phyloP scores from a whole-genome alignment of 2,329 filamentous ascomycete genomes.

The Xylaria sp. region DNA sequence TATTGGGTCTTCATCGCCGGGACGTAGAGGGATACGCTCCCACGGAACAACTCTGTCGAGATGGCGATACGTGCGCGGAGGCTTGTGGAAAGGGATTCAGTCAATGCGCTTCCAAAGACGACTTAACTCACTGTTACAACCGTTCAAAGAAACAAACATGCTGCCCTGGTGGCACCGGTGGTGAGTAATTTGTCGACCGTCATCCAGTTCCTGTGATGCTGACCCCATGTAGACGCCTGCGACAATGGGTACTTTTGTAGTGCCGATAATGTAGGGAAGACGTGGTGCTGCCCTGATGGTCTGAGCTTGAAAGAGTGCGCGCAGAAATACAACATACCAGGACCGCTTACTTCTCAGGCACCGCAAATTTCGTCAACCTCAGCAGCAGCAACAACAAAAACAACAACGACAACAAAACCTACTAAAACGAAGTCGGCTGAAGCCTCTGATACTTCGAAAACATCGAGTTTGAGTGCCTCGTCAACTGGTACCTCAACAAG shows the following conservation, averaged over 20 bases:
- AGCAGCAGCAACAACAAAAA: conserved; percentile 15
- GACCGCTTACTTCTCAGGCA: conserved; percentile 59
- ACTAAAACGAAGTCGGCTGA: conserved; percentile 4
- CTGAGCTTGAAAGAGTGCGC: conserved; percentile 66
- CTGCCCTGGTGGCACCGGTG: conserved; percentile 66
- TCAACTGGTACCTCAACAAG: conserved; percentile 19
- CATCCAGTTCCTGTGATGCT: conserved; percentile 24
- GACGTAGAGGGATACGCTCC: conserved; percentile 44
- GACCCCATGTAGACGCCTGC: conserved; percentile 63
- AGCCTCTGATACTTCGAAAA: background rate
- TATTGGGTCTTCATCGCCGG: conserved; percentile 43
- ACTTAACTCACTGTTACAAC: conserved; percentile 68
- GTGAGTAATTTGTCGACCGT: conserved; percentile 52
- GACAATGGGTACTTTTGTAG: conserved; percentile 71
- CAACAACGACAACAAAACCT: conserved; percentile 26
- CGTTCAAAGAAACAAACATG: conserved; percentile 61
- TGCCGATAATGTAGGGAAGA: conserved; percentile 59
- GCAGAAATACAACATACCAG: conserved; percentile 58
- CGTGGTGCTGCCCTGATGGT: conserved; percentile 69
- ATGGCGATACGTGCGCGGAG: conserved; percentile 47
- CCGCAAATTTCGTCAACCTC: conserved; percentile 45
- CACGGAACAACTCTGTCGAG: conserved; percentile 44
- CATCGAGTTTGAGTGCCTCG: background rate
- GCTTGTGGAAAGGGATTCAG: conserved; percentile 50
- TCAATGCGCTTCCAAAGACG: conserved; percentile 52